Percentiles rank a stretch among this genome's conserved stretches.
Evolutionary conservation across 2,329 filamentous ascomycete species (phyloP).

Genomic region (Sporothrix schenckii): DNA sequence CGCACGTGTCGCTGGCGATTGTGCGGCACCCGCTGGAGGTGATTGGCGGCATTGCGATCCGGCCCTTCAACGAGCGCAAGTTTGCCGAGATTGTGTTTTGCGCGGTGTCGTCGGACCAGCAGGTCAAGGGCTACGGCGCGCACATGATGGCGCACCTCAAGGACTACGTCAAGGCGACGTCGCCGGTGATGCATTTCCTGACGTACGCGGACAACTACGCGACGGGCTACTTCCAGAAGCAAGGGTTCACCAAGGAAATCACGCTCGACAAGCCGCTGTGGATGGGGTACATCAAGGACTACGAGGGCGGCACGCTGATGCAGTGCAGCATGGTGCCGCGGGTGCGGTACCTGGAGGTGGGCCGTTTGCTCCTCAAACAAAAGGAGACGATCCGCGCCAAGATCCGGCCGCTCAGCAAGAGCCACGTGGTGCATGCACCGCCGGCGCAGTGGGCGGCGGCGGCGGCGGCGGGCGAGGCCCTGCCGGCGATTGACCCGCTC

Average conservation of each 20-base stretch:
- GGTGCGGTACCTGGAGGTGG: constrained; percentile 89
- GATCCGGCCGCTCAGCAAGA: constrained; percentile 86
- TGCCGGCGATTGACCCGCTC: constrained; percentile 74
- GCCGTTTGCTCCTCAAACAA: constrained; percentile 93
- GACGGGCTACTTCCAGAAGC: constrained; percentile 98
- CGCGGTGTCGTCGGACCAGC: constrained; percentile 94
- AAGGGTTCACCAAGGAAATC: constrained; percentile 98
- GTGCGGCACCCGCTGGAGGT: constrained; percentile 95
- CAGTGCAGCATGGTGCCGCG: constrained; percentile 98
- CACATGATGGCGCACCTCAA: constrained; percentile 98
- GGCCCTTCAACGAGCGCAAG: constrained; percentile 85
- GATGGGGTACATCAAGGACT: constrained; percentile 99
- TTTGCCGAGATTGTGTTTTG: constrained; percentile 99
- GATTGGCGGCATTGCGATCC: constrained; percentile 95
- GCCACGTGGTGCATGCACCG: constrained; percentile 83
- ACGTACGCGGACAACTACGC: constrained; percentile 99
- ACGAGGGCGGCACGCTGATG: constrained; percentile 98
- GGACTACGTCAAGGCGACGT: constrained; percentile 96
- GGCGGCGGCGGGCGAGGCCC: not conserved
- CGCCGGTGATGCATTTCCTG: constrained; percentile 96
- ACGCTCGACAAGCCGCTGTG: constrained; percentile 85
- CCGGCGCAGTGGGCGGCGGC: constrained; percentile 75
- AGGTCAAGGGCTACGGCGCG: constrained; percentile 97
- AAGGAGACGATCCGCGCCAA: constrained; percentile 95
- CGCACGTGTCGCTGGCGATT: constrained; percentile 94